These are phyloP conservation scores for Skeletonema marinoi DNA, from an alignment of 108 stramenopile genomes.

Conservation along the genomic window DNA sequence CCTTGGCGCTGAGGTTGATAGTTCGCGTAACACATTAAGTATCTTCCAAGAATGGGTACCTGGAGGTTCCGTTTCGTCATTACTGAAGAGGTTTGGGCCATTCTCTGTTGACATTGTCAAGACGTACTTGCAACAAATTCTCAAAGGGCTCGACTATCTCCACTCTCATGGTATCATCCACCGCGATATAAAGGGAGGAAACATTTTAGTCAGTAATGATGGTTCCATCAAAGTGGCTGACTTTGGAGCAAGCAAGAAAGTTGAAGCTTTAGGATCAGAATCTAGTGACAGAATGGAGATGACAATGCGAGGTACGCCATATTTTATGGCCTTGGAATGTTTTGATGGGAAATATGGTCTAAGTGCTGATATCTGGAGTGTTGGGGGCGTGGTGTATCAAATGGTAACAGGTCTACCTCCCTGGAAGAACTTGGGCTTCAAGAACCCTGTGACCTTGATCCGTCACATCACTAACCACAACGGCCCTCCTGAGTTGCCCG, in stretches of 20 bases:
- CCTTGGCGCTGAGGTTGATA: conserved; percentile 88
- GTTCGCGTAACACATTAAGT: conserved; percentile 62
- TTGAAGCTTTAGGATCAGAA: conserved; percentile 52
- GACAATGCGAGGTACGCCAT: conserved; percentile 90
- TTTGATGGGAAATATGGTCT: conserved; percentile 88
- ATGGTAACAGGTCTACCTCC: conserved; percentile 89
- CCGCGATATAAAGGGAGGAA: conserved; percentile 96
- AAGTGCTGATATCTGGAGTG: conserved; percentile 91
- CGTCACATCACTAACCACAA: conserved; percentile 66
- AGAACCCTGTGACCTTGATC: conserved; percentile 90
- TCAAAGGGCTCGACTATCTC: conserved; percentile 91
- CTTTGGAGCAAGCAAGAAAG: conserved; percentile 87
- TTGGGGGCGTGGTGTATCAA: conserved; percentile 89
- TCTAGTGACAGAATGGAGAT: conserved; percentile 65
- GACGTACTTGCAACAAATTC: conserved; percentile 84
- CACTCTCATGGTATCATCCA: conserved; percentile 91
- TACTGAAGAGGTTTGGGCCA: conserved; percentile 87
- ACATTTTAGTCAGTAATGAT: conserved; percentile 92
- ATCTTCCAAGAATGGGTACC: conserved; percentile 99
- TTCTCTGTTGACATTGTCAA: conserved; percentile 78
- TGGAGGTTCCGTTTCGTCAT: conserved; percentile 83
- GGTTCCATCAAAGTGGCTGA: conserved; percentile 94
- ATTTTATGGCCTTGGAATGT: conserved; percentile 93
- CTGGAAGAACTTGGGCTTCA: conserved; percentile 91
- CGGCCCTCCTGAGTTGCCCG: conserved; percentile 57